These are phyloP conservation scores for Collybia mongolica DNA, from an alignment of 768 basidiomycete species.

Conservation along the genomic window DNA sequence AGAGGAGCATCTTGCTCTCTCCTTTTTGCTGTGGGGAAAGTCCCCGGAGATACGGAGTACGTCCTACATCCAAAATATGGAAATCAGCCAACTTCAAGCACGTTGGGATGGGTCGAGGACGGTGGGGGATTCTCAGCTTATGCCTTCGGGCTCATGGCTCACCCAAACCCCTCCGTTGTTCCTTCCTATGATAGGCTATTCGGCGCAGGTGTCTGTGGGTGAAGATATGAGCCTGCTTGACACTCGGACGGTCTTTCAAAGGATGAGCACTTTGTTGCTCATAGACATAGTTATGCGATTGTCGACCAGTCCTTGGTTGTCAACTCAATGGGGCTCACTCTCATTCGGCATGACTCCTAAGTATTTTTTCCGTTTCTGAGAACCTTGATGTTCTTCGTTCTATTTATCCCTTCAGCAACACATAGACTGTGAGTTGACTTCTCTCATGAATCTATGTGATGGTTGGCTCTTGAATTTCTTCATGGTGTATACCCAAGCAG, in stretches of 20 bases:
- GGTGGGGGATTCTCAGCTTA: constrained; percentile 45
- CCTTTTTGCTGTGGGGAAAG: constrained; percentile 83
- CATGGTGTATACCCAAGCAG: constrained; percentile 72
- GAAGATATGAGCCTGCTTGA: constrained; percentile 75
- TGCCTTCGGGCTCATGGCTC: constrained; percentile 31
- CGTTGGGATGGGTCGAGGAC: constrained; percentile 56
- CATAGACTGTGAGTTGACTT: constrained; percentile 14
- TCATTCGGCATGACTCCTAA: constrained; percentile 51
- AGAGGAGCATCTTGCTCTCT: constrained; percentile 47
- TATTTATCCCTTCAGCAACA: neutral
- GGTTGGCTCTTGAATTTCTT: constrained; percentile 81
- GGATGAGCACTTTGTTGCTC: constrained; percentile 63
- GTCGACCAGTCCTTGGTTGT: constrained; percentile 45
- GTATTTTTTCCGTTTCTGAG: constrained; percentile 53
- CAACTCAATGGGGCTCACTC: constrained; percentile 95
- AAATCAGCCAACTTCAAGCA: constrained; percentile 77
- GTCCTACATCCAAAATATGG: constrained; percentile 51
- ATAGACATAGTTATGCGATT: constrained; percentile 90
- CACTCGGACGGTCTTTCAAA: constrained; percentile 41
- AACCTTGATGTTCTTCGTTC: constrained; percentile 49
- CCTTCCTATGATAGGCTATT: constrained; percentile 28
- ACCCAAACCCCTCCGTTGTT: constrained; percentile 60
- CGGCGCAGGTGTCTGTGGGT: constrained; percentile 49
- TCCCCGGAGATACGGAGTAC: constrained; percentile 87
- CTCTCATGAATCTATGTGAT: constrained; percentile 42